Conservation (phyloP, 345 rosid species). For the Crucihimalaya himalaica region DNA sequence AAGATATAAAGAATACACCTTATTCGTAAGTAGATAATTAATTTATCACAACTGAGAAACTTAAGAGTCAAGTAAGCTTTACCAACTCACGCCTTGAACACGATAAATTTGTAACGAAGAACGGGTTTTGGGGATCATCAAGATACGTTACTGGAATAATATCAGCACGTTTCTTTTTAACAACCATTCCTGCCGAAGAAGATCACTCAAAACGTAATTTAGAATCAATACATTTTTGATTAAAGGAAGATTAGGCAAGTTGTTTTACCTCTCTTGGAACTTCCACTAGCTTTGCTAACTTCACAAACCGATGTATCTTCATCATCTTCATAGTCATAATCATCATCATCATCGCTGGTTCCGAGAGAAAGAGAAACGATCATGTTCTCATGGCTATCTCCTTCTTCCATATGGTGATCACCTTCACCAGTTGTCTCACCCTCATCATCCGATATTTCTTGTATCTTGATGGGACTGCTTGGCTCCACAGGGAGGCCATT, state of each 20-base stretch:
- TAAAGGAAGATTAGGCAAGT: not conserved
- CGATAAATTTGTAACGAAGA: constrained; percentile 17
- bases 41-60: not conserved
- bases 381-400: not conserved
- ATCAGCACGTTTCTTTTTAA: not conserved
- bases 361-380: constrained; percentile 31
- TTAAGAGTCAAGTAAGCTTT: not conserved
- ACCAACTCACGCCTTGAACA: constrained; percentile 17
- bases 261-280: constrained; percentile 6
- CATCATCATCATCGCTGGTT: constrained; percentile 14
- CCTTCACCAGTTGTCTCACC: not conserved
- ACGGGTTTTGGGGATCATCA: constrained; percentile 25
- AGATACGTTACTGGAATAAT: not conserved
- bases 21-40: no score
- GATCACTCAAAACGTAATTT: not conserved
- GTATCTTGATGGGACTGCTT: not conserved
- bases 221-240: not conserved
- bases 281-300: constrained; percentile 23
- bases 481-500: not conserved
- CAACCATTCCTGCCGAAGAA: constrained; percentile 1
- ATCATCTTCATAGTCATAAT: not conserved
- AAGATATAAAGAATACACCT: not conserved
- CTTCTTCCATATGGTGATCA: not conserved
- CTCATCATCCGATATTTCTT: constrained; percentile 29
- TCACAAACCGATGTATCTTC: not conserved